These are phyloP conservation scores for Phytophthora fragariae DNA, from an alignment of 352 stramenopile genomes.

Conservation along the genomic window DNA sequence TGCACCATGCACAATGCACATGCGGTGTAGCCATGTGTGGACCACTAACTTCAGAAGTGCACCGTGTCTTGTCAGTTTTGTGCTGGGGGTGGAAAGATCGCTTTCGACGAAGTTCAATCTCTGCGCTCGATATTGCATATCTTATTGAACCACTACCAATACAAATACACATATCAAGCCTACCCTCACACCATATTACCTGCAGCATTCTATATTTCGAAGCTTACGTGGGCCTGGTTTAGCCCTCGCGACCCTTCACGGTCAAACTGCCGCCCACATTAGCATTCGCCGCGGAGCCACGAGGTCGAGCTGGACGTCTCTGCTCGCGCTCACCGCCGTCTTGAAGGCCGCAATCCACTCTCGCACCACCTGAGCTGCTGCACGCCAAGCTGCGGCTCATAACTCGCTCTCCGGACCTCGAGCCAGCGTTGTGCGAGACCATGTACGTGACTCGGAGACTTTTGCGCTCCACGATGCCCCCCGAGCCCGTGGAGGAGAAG, in stretches of 20 bases:
- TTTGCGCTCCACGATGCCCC: constrained; percentile 62
- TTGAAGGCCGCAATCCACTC: too few species aligned
- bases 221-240: constrained; percentile 9
- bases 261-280: constrained; percentile 33
- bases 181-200: background rate
- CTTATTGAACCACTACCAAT: background rate
- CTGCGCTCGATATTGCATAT: background rate
- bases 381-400: too few species aligned
- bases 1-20: too few species aligned
- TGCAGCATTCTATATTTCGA: constrained; percentile 22
- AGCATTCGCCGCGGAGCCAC: constrained; percentile 20
- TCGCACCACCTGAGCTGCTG: too few species aligned
- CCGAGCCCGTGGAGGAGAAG: constrained; percentile 11
- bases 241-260: constrained; percentile 29
- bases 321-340: too few species aligned
- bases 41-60: background rate
- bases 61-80: background rate
- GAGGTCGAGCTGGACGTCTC: background rate
- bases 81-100: background rate
- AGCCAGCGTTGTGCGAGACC: background rate
- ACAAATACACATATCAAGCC: background rate
- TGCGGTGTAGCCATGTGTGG: too few species aligned
- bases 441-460: constrained; percentile 79
- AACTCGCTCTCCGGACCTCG: background rate
- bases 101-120: background rate